Base-by-base conservation (phyloP, 2,329 filamentous ascomycete species). In the Trichoderma brevicompactum region DNA sequence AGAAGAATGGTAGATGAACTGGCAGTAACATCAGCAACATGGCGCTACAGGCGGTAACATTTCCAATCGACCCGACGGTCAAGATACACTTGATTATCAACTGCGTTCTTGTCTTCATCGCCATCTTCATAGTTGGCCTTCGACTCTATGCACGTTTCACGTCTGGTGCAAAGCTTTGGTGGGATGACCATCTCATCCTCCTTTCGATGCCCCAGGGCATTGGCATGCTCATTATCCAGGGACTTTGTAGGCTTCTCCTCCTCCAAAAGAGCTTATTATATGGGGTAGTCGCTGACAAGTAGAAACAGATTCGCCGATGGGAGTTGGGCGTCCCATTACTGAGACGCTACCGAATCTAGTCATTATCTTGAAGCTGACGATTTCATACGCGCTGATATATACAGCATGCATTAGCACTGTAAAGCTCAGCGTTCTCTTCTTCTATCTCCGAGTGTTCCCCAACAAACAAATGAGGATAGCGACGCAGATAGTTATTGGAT, bases 401-500 rank as follows among this genome's bases (percentile, higher is more conserved):
- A 70, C 76, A 5, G 67, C 74, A 13, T 72, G 72, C 12, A 73
- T 78, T 53, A 69, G 73, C 58, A 77, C 76, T 28, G 73, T 77
- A 63, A 81, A 81, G 64, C 70, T 79, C 38, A 79, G 76, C 54
- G 78, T 81, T 38, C 65, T 81, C 46, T 72, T 74, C 44, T 80
- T 81, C 68, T 81, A 81, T 66, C 72, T 77, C n/a, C 76, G 78
- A n/a, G 73, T 81, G 7, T 79, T 79, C 54, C 74, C 73, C n/a
- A 75, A 74, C 56, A 62, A 68, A 3, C 56, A 66, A 12, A 67
- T 79, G 68, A 72, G 76, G 6, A 54, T 70, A 7, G 68, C 68
- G n/a, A 76, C 73, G 52, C 74, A 72, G 28, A 61, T 71, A 7
- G 68, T 70, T 38, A 73, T 76, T 65, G 66, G 70, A 17, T 72